Conservation (phyloP, 2,329 filamentous ascomycete genomes). For the Ceratocystis ficicola region DNA sequence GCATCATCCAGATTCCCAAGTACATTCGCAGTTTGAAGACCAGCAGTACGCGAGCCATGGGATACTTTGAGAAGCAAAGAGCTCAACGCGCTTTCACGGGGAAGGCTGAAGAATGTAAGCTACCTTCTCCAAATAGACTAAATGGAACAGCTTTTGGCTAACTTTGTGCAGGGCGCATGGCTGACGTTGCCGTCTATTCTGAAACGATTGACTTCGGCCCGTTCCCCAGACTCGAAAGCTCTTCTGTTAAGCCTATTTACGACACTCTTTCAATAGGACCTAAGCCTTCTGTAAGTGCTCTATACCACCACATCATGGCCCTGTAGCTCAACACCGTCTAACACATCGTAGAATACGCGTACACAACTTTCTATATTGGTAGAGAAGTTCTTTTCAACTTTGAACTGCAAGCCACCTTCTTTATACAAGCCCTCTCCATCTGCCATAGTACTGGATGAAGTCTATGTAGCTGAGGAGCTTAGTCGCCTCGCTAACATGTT, state of each 20-base stretch:
- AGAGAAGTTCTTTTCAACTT: conserved; percentile 41
- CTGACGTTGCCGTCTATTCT: conserved; percentile 32
- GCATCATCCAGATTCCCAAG: conserved; percentile 37
- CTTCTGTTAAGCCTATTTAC: conserved; percentile 32
- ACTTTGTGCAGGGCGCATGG: conserved; percentile 31
- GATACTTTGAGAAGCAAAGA: conserved; percentile 37
- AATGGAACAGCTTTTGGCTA: background rate
- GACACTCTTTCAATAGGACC: conserved; percentile 40
- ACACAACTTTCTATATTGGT: conserved; percentile 38
- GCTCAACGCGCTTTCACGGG: conserved; percentile 10
- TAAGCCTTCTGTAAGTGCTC: conserved; percentile 36
- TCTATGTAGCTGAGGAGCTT: conserved; percentile 35
- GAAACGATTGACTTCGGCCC: conserved; percentile 42
- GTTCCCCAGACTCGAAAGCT: conserved; percentile 38
- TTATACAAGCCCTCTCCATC: conserved; percentile 38
- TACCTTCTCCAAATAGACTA: background rate
- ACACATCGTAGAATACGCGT: conserved; percentile 34
- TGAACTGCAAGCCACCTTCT: conserved; percentile 38
- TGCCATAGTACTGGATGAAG: conserved; percentile 33
- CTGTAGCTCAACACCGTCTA: conserved; percentile 21
- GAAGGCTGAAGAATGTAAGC: conserved; percentile 17
- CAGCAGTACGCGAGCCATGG: conserved; percentile 43
- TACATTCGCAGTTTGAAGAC: conserved; percentile 35
- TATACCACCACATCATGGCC: too few species aligned
- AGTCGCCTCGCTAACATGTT: conserved; percentile 35